These are phyloP conservation scores for Aspergillus carlsbadensis DNA, from an alignment of 495 filamentous ascomycete species.

Conservation along the genomic window DNA sequence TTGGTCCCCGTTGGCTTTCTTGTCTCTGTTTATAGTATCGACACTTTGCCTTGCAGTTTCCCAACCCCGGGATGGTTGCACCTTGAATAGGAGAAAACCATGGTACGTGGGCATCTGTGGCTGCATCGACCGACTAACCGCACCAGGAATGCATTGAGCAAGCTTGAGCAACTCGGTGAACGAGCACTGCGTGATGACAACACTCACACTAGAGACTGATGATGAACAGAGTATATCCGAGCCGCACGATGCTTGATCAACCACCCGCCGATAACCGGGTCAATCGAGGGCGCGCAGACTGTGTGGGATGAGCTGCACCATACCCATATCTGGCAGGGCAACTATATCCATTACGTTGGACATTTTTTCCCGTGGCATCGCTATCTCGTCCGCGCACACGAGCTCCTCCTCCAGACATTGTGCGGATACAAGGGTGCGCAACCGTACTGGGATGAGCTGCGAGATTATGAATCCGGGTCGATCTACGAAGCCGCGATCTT, in stretches of 20 bases:
- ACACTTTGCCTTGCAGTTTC: neutral
- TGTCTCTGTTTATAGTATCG: neutral
- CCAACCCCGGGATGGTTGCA: neutral
- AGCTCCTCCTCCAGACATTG: neutral
- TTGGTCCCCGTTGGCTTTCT: neutral
- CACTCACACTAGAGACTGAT: neutral
- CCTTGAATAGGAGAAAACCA: constrained; percentile 5
- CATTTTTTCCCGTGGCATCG: constrained; percentile 9
- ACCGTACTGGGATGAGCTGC: constrained; percentile 7
- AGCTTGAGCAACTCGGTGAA: neutral
- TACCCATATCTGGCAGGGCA: constrained; percentile 7
- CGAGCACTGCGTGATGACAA: neutral
- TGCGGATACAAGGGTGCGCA: constrained; percentile 3
- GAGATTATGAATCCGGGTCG: constrained; percentile 5
- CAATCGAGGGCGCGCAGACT: constrained; percentile 1
- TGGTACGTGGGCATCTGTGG: neutral
- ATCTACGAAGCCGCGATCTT: neutral
- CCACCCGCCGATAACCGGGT: neutral
- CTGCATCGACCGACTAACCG: neutral
- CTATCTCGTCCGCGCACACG: constrained; percentile 8
- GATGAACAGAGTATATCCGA: neutral
- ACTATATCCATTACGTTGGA: constrained; percentile 3
- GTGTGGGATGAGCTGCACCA: constrained; percentile 7
- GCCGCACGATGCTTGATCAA: constrained; percentile 10
- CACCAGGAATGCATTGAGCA: constrained; percentile 2